These are phyloP conservation scores for Histomonas meleagridis DNA, from an alignment of 208 protist genomes.

Conservation along the genomic window DNA sequence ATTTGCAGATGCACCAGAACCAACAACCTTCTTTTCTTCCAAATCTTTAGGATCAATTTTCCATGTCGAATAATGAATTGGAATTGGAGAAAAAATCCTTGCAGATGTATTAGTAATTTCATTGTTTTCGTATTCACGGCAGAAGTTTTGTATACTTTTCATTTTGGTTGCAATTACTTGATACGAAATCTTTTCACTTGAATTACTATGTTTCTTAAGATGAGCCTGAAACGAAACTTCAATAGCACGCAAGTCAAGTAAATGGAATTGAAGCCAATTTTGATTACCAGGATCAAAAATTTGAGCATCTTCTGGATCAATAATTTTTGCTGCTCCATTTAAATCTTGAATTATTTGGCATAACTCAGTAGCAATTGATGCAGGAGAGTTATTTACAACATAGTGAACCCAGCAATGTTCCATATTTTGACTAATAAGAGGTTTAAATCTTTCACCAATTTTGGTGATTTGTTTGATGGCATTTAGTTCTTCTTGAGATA, in stretches of 20 bases:
- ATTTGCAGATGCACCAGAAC: neutral
- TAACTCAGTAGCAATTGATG: neutral
- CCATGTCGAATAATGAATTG: constrained; percentile 7
- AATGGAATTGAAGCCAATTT: neutral
- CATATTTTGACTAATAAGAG: too few species aligned
- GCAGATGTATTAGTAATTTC: too few species aligned
- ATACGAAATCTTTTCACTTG: neutral
- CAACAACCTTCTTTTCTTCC: neutral
- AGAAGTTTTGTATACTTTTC: neutral
- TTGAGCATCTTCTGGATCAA: neutral
- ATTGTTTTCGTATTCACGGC: neutral
- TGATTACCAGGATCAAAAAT: neutral
- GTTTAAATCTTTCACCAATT: too few species aligned
- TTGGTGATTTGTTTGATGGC: too few species aligned
- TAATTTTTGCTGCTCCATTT: neutral
- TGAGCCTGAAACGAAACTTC: neutral
- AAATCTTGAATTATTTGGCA: neutral
- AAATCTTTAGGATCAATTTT: neutral
- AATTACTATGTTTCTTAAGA: neutral
- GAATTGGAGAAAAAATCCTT: constrained; percentile 2
- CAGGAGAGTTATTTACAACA: neutral
- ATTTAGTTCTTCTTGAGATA: too few species aligned
- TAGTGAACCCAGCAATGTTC: neutral
- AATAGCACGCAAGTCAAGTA: neutral
- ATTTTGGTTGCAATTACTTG: neutral